Percentiles rank a stretch among this genome's conserved stretches.
phyloP scores from a whole-genome alignment of 2,329 filamentous ascomycete genomes.

The Cylindrodendrum hubeiense region DNA sequence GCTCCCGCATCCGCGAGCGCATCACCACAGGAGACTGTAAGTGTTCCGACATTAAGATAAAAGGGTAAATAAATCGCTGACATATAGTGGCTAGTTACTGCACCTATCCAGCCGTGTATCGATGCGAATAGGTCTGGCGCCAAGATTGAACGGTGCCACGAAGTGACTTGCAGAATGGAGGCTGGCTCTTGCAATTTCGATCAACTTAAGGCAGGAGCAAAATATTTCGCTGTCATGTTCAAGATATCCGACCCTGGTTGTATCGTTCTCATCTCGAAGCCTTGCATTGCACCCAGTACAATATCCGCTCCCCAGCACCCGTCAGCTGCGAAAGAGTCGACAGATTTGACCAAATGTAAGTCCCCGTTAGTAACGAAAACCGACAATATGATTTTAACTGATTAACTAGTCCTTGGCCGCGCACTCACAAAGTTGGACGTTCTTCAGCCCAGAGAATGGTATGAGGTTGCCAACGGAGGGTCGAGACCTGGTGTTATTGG shows the following conservation, averaged over 20 bases:
- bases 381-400: not conserved
- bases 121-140: not conserved
- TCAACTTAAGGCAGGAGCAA: not conserved
- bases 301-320: not conserved
- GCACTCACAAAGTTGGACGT: not conserved
- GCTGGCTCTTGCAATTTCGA: not conserved
- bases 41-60: not conserved
- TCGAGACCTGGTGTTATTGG: not conserved
- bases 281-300: not conserved
- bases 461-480: not conserved
- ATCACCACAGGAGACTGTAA: not conserved
- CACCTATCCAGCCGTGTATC: too few relatives aligned
- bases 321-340: not conserved
- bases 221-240: constrained; percentile 1
- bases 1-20: not conserved
- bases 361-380: not conserved
- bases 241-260: not conserved
- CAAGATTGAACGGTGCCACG: not conserved
- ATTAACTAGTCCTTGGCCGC: not conserved
- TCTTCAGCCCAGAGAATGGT: not conserved
- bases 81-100: not conserved
- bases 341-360: not conserved
- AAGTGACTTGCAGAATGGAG: not conserved
- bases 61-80: not conserved
- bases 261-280: not conserved